These are phyloP conservation scores for Cladophialophora yegresii DNA, from an alignment of 2,329 filamentous ascomycete species.

Conservation along the genomic window DNA sequence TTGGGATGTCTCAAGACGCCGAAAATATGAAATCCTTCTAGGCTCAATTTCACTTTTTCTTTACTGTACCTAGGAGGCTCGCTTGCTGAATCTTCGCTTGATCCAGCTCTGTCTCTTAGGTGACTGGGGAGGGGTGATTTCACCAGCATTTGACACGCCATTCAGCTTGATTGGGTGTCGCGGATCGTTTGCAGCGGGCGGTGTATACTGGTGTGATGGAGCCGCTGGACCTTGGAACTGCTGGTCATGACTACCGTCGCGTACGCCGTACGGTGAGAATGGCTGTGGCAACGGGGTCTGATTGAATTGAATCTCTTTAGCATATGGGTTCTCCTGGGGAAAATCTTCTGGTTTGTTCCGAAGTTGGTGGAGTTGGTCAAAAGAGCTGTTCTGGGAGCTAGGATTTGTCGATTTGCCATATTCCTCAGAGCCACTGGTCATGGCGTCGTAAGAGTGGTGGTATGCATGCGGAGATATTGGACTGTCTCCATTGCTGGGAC, in stretches of 20 bases:
- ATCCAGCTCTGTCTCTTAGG: slow-evolving; percentile 88
- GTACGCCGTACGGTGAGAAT: slow-evolving; percentile 22
- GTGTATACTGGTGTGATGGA: slow-evolving; percentile 14
- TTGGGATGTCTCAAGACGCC: slow-evolving; percentile 16
- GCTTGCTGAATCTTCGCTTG: slow-evolving; percentile 75
- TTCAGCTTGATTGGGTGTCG: slow-evolving; percentile 37
- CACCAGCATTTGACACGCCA: slow-evolving; percentile 3
- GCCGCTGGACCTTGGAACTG: slow-evolving; percentile 33
- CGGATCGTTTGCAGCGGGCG: slow-evolving; percentile 23
- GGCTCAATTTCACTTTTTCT: not conserved
- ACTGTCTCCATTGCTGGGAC: slow-evolving; percentile 40
- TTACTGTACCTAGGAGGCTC: slow-evolving; percentile 31
- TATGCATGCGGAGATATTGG: slow-evolving; percentile 51
- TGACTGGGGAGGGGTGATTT: slow-evolving; percentile 15
- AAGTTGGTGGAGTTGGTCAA: slow-evolving; percentile 67
- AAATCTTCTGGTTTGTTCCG: slow-evolving; percentile 52
- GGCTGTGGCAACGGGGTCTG: slow-evolving; percentile 20
- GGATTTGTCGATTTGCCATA: slow-evolving; percentile 83
- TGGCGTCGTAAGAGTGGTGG: slow-evolving; percentile 82
- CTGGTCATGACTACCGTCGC: slow-evolving; percentile 36
- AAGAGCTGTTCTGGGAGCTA: slow-evolving; percentile 89
- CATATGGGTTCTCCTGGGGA: slow-evolving; percentile 42
- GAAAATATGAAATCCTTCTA: slow-evolving; percentile 7
- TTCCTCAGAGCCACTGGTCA: slow-evolving; percentile 70
- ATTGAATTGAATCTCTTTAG: slow-evolving; percentile 40